Base-by-base conservation (phyloP, 495 filamentous ascomycete species). In the Trichoderma gamsii region DNA sequence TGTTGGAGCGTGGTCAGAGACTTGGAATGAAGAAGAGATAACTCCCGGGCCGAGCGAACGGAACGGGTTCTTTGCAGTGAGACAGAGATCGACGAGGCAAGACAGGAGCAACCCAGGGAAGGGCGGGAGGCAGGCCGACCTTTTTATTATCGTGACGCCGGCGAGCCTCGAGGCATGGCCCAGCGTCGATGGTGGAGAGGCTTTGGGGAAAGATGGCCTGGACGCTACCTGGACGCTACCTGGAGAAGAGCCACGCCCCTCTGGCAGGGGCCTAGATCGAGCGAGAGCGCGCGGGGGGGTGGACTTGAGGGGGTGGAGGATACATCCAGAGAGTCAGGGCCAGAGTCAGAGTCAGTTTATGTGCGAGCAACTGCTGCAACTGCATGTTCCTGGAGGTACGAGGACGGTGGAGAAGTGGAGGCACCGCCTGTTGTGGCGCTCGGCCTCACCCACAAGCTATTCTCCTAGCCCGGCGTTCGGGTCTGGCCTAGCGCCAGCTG, bases 391-490 rank as follows among this genome's bases (percentile, higher is more conserved):
- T 52, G 49, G 49, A 52, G 49, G 49, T 21, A 52, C 49, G 49
- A 52, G 49, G 49, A 3, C 21, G 49, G 49, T 52, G 49, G 49
- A 52, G 49, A 52, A 21, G 21, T 23, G 49, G 43, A 46, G 43
- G 18, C 13, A 16, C 41, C 13, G 43, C 43, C 49, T 52, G 49
- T 27, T 21, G 56, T 61, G 56, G 56, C 56, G 56, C 56, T 61
- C 56, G 56, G 56, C 56, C 56, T 61, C 56, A 61, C 56, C 56
- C 56, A 61, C 56, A 29, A 21, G 56, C 56, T 61, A 61, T 61
- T 61, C 56, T 61, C 56, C 56, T 61, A 61, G 56, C 25, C 56
- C 25, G 56, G 12, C 56, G 56, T 29, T 61, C 56, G 56, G 56
- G 56, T 61, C 56, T 61, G 56, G 56, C 56, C 56, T 61, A 61